Conservation (phyloP, 176 grass and related monocot species). For the Poa annua region DNA sequence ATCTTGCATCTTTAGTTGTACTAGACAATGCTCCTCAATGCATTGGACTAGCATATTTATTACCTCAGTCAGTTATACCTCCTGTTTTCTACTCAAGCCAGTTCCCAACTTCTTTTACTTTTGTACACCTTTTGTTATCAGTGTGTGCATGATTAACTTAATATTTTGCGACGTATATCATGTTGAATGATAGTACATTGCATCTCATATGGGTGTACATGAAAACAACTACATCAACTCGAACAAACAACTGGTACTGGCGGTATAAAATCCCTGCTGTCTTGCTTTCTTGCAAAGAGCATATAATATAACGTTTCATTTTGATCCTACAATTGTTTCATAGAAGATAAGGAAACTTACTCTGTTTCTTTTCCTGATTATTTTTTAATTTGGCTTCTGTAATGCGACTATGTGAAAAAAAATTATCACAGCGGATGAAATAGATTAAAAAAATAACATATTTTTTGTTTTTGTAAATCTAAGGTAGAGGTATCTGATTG, state of each 20-base stretch:
- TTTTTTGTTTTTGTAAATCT: background rate
- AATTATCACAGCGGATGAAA: background rate
- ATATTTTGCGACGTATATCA: background rate
- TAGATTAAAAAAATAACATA: background rate
- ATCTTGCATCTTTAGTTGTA: background rate
- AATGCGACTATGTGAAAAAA: background rate
- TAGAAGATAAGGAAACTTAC: background rate
- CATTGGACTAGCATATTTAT: background rate
- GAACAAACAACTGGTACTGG: conserved; percentile 6
- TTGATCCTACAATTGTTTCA: background rate
- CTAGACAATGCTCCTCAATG: background rate
- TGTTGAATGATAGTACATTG: conserved; percentile 23
- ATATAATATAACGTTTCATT: background rate
- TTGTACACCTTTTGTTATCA: background rate
- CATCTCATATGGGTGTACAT: conserved; percentile 3
- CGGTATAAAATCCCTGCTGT: background rate
- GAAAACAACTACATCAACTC: conserved; percentile 1
- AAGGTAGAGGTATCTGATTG: conserved; percentile 24
- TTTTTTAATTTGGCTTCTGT: background rate
- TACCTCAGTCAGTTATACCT: background rate
- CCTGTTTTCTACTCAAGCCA: background rate
- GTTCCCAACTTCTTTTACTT: background rate
- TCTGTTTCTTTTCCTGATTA: background rate
- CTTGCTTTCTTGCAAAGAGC: background rate
- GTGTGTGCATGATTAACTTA: background rate